These are phyloP conservation scores for Blastocystis sp. DNA, from an alignment of 352 stramenopile species.

Conservation along the genomic window DNA sequence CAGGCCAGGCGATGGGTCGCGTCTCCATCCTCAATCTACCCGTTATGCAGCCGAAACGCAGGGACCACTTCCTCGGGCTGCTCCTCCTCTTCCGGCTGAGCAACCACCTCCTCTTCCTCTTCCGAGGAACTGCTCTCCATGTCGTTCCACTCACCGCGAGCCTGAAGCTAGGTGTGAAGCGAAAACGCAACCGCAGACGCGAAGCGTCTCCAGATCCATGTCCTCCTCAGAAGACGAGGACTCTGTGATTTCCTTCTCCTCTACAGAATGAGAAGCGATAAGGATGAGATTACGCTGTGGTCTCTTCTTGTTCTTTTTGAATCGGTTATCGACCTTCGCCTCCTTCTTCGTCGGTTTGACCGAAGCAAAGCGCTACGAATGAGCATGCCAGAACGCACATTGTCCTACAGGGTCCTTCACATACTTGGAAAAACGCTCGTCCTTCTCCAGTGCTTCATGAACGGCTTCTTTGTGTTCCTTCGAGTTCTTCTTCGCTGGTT, in stretches of 20 bases:
- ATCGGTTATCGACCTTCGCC: slow-evolving; percentile 48
- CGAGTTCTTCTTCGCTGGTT: not conserved
- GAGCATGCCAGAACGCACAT: not conserved
- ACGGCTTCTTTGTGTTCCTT: not conserved
- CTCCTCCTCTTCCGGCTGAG: slow-evolving; percentile 6
- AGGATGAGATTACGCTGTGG: not conserved
- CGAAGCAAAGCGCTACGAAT: slow-evolving; percentile 22
- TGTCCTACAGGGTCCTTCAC: slow-evolving; percentile 12
- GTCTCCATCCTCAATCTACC: slow-evolving; percentile 68
- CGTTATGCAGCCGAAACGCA: slow-evolving; percentile 16
- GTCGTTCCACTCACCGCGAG: slow-evolving; percentile 30
- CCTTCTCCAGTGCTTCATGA: slow-evolving; percentile 46
- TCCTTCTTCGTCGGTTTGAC: slow-evolving; percentile 29
- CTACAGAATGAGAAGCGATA: not conserved
- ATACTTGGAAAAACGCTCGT: slow-evolving; percentile 50
- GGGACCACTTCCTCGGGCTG: slow-evolving; percentile 15
- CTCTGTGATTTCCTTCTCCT: slow-evolving; percentile 23
- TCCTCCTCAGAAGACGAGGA: not conserved
- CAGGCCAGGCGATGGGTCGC: slow-evolving; percentile 57
- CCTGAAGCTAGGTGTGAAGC: not conserved
- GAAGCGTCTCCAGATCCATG: not conserved
- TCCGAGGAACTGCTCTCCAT: slow-evolving; percentile 22
- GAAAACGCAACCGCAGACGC: not conserved
- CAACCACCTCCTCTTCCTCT: slow-evolving; percentile 4
- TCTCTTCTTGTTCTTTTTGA: slow-evolving; percentile 20